Evolutionary conservation across 192 early-diverging fungal genomes (phyloP).

Genomic region (Gamsiella multidivaricata): DNA sequence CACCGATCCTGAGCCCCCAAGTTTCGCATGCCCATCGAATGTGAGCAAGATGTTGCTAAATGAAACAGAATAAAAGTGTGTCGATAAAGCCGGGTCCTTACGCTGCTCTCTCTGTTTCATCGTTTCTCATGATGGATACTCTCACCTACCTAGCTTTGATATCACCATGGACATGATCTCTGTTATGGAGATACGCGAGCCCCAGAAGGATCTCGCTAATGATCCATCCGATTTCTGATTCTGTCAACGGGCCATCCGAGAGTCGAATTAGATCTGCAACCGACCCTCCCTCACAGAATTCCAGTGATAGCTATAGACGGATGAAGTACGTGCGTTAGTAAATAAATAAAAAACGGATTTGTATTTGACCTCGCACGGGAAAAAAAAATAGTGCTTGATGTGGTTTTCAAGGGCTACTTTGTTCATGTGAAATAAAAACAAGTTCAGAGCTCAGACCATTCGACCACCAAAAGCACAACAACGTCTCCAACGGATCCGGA

Average conservation of each 20-base stretch:
- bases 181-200: conserved; percentile 32
- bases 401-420: too few species aligned
- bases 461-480: too few species aligned
- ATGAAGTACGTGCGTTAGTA: not conserved
- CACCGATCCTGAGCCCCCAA: conserved; percentile 42
- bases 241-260: conserved; percentile 35
- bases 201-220: conserved; percentile 40
- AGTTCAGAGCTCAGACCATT: too few species aligned
- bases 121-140: not conserved
- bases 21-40: conserved; percentile 28
- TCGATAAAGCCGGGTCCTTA: not conserved
- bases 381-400: too few species aligned
- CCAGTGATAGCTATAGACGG: conserved; percentile 33
- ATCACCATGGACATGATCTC: conserved; percentile 43
- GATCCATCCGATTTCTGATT: conserved; percentile 45
- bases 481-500: too few species aligned
- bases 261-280: conserved; percentile 42
- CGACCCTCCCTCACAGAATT: conserved; percentile 36
- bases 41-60: conserved; percentile 40
- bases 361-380: too few species aligned
- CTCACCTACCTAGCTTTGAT: conserved; percentile 41
- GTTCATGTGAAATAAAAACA: too few species aligned
- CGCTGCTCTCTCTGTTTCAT: not conserved
- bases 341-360: not conserved
- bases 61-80: not conserved